Evolutionary conservation across 2,329 filamentous ascomycete species (phyloP), one percentile per base, ranked within the genome.

Genomic region (Aspergillus felis): DNA sequence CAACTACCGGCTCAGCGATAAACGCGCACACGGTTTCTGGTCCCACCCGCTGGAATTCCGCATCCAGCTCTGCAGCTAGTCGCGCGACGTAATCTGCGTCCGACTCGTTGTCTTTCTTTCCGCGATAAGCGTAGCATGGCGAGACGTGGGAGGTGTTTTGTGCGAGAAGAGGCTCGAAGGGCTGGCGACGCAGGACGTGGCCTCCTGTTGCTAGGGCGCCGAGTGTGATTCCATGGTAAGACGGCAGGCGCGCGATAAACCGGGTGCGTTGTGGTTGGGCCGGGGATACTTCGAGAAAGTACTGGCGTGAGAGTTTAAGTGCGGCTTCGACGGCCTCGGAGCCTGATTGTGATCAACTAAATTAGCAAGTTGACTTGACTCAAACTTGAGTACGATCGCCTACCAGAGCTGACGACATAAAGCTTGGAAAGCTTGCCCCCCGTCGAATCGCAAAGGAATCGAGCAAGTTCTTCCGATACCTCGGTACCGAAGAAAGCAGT

Each of bases 191-290:
- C 4, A 77, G 76, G 3, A 80, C 72, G 68, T 91, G 85, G 9
- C 87, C 87, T 9, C 87, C 82, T 17, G 88, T 77, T 0, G 83
- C 82, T 54, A 92, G 78, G 1, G 88, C 80, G 0, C 88, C 88
- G 0, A 92, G 70, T 0, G 88, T 91, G 28, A 81, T 85, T 5
- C 89, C 89, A 64, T 92, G 89, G 64, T 89, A 92, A 10, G 84
- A 87, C 24, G 84, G 79, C 29, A 83, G 74, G 17, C 88, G 81
- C 5, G 85, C 79, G 63, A 92, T 88, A 72, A 88, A 88, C 50
- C 82, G 79, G 0, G 76, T 78, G 2, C 87, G 79, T 50, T 79
- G 71, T 1, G 81, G 78, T 62, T 90, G 76, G 3, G 78, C 78
- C 0, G 75, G 72, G 1, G 72, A 61, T 41, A 83, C 78, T 68